Evolutionary conservation across 768 basidiomycete species (phyloP), one percentile per base, ranked within the genome.

Genomic region (Aureoboletus auriporus): DNA sequence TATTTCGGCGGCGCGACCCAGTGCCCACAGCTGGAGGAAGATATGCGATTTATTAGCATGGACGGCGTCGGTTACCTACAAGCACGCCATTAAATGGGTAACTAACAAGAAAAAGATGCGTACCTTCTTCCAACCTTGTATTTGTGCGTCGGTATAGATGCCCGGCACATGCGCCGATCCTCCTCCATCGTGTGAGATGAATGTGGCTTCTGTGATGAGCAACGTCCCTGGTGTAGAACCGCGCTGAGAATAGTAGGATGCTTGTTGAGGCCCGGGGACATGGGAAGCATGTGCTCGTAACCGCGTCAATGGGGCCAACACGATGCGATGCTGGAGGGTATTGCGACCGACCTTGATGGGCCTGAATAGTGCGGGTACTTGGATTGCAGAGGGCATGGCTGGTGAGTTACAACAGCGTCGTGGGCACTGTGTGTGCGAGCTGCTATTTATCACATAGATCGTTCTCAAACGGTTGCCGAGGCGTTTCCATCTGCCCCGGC

Each of bases 141-240:
- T 73, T 52, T 90, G 86, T 20, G 75, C 79, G 2, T 74, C 61
- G 8, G 47, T 49, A 27, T 44, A 52, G 37, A 49, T 38, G n/a
- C 40, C 44, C 16, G 50, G 28, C n/a, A 75, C 72, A 45, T 78
- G 62, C 3, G 53, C 42, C 42, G 65, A 70, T 0, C 80, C 80
- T 1, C 75, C 78, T 0, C 79, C 79, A 16, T 71, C 54, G 1
- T 64, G 60, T 0, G 75, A 70, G 45, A 85, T 75, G 47, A 74
- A 69, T 5, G 80, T 80, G 0, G 73, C 82, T 61, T 85, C 82
- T 2, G 78, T 66, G 48, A 86, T 72, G 39, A 80, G 60, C 5
- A 46, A 31, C 30, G 17, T 82, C 1, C 82, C 82, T 0, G 75
- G 72, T 1, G 63, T 56, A 36, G 66, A 65, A 4, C 63, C 70